phyloP scores from a whole-genome alignment of 2,329 filamentous ascomycete genomes.

The Botrytis porri region DNA sequence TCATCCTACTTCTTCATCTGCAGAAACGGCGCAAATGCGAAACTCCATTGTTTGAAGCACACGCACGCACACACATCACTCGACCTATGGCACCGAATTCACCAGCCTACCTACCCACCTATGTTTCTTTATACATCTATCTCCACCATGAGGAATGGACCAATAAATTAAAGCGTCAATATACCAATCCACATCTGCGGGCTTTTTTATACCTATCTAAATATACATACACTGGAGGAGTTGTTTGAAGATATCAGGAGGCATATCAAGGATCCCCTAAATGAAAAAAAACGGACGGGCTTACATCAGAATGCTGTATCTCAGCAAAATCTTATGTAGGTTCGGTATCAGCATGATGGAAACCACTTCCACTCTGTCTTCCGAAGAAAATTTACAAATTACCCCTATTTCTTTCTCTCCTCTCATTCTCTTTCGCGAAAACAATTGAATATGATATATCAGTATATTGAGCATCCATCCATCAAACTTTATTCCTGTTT shows the following conservation, averaged over 20 bases:
- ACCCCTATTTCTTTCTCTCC: background rate
- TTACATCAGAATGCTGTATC: background rate
- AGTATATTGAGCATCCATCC: background rate
- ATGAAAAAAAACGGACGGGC: background rate
- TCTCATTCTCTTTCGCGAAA: background rate
- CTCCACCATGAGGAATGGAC: background rate
- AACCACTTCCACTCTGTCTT: background rate
- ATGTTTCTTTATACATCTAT: too few species aligned
- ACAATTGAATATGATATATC: background rate
- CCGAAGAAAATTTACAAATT: background rate
- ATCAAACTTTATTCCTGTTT: background rate
- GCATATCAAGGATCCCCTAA: background rate
- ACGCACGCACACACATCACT: background rate
- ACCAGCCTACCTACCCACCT: background rate
- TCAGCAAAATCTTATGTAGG: too few species aligned
- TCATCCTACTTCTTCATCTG: background rate
- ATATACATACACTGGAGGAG: background rate
- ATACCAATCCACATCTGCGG: background rate
- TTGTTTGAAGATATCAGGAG: background rate
- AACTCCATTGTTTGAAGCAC: background rate
- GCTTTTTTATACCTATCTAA: background rate
- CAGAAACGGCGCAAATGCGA: background rate
- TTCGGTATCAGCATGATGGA: background rate
- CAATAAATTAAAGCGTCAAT: background rate
- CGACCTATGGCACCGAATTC: background rate